These are phyloP conservation scores for Chaetoceros tenuissimus DNA, from an alignment of 108 stramenopile genomes.

Conservation along the genomic window DNA sequence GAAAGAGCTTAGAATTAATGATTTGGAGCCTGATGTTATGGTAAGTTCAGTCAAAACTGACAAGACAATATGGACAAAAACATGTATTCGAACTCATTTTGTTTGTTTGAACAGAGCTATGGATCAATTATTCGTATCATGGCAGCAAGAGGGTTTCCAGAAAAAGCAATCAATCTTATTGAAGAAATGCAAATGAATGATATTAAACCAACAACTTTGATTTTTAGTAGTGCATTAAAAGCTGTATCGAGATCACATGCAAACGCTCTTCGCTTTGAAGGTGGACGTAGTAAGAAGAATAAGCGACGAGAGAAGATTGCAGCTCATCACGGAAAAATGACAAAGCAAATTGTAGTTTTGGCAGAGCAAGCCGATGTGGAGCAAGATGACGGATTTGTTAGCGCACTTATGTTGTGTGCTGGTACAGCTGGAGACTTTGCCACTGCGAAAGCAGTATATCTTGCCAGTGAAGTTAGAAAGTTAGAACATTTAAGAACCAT, in stretches of 20 bases:
- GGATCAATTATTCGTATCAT: conserved; percentile 71
- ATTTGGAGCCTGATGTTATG: conserved; percentile 74
- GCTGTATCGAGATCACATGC: conserved; percentile 65
- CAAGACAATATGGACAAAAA: no score
- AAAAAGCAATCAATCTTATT: conserved; percentile 61
- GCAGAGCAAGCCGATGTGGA: conserved; percentile 75
- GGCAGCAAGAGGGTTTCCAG: conserved; percentile 66
- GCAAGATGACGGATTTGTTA: conserved; percentile 74
- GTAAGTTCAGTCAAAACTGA: no score
- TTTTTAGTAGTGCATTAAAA: conserved; percentile 65
- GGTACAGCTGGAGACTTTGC: conserved; percentile 76
- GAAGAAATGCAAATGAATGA: conserved; percentile 71
- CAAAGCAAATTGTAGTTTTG: conserved; percentile 54
- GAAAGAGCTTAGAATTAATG: conserved; percentile 78
- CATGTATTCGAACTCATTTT: no score
- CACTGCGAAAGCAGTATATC: conserved; percentile 71
- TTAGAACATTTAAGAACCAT: conserved; percentile 69
- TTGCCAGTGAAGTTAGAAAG: conserved; percentile 62
- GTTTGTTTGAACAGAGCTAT: no score
- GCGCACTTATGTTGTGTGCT: conserved; percentile 73
- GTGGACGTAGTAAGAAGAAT: conserved; percentile 50
- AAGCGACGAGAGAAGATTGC: conserved; percentile 51
- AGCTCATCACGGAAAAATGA: conserved; percentile 73
- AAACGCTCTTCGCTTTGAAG: conserved; percentile 56
- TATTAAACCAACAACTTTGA: conserved; percentile 72